Base-by-base conservation (phyloP, 208 protist genomes). In the Trypanosomatidae sp. region DNA sequence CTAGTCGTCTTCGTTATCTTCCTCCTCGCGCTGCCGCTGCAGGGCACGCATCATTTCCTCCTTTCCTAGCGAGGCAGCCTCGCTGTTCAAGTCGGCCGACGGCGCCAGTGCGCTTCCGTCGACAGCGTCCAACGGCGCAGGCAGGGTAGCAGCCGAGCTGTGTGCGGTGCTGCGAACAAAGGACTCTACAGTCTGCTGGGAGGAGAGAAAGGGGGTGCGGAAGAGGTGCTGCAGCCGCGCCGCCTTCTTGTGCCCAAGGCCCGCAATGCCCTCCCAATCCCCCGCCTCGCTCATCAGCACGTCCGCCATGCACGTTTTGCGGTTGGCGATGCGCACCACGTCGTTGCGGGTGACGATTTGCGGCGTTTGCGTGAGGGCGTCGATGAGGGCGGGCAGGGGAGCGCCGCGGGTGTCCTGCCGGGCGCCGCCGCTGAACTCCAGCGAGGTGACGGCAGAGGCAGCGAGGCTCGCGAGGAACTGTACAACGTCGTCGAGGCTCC, bases 311-410 rank as follows among this genome's bases (percentile, higher is more conserved):
- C 81, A 83, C 3, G 62, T 75, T 33, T 86, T 83, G 22, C 86
- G 69, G 66, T 94, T 85, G n/a, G 78, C 75, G 13, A 88, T 74
- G 30, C 90, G 85, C 56, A 92, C 74, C 43, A 92, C 82, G 67
- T 94, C 90, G 50, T 72, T 82, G 36, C 86, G 76, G 3, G 77
- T 85, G 53, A 94, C 80, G 25, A 94, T 75, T 46, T 90, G 87
- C 19, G 90, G 90, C 2, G 87, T 90, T 70, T 94, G 90, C 12
- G 90, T 92, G 30, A 94, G 80, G 13, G 87, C 87, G 10, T 91
- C 82, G 69, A 91, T 88, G 50, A 92, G 81, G 0, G 83, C 41
- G 1, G 83, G 79, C 55, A 90, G 62, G 2, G 83, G 83, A 7
- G 85, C 77, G 7, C 66, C 80, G 9, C 80, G 74, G 19, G 75